These are phyloP conservation scores for Trypanosoma mega DNA, from an alignment of 208 protist genomes.

Conservation along the genomic window DNA sequence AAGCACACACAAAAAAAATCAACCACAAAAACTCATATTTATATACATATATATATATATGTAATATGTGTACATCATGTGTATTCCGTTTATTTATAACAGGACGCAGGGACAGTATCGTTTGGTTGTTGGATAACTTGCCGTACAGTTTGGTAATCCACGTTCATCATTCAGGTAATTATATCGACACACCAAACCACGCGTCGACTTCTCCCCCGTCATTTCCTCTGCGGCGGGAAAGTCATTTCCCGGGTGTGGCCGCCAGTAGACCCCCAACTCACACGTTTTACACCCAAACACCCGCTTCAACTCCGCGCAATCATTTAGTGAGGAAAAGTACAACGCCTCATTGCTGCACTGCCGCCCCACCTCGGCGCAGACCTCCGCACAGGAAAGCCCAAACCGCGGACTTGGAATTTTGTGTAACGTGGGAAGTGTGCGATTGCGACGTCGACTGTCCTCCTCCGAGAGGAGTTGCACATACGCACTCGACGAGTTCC, in stretches of 20 bases:
- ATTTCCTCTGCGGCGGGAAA: constrained; percentile 21
- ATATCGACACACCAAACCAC: constrained; percentile 9
- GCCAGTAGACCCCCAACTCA: constrained; percentile 28
- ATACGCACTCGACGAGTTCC: constrained; percentile 21
- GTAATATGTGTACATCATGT: neutral
- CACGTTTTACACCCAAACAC: constrained; percentile 23
- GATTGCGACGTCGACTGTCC: constrained; percentile 21
- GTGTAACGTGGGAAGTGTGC: constrained; percentile 9
- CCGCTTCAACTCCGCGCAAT: constrained; percentile 16
- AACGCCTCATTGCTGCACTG: constrained; percentile 19
- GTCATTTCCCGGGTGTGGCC: constrained; percentile 21
- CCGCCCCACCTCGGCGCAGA: constrained; percentile 7
- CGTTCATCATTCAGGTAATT: constrained; percentile 20
- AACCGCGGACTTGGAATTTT: constrained; percentile 15
- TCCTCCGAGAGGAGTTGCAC: constrained; percentile 27
- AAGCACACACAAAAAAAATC: neutral
- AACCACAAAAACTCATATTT: neutral
- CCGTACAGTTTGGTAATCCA: constrained; percentile 17
- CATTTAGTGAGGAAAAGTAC: constrained; percentile 20
- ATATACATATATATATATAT: constrained; percentile 2
- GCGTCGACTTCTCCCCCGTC: neutral
- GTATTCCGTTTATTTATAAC: neutral
- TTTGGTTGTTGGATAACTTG: constrained; percentile 5
- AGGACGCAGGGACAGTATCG: constrained; percentile 23
- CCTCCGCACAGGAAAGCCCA: constrained; percentile 21